phyloP scores from a whole-genome alignment of 2,329 filamentous ascomycete species.

The Balansia obtecta region DNA sequence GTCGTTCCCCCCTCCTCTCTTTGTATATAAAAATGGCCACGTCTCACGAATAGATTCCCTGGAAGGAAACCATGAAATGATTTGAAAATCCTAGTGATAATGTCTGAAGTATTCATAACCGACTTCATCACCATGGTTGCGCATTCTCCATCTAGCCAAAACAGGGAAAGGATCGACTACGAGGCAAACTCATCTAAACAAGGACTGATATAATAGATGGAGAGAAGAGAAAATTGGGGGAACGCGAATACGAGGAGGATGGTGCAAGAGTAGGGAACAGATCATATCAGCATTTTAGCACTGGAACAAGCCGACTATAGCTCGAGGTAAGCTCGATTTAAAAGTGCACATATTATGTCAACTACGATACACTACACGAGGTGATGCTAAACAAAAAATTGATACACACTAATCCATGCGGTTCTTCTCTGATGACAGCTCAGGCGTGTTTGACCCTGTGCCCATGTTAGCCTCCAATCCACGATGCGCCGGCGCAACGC shows the following conservation, averaged over 20 bases:
- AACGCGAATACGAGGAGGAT: too few species aligned
- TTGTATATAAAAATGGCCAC: conserved; percentile 4
- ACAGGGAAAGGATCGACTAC: not conserved
- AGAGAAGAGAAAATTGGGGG: not conserved
- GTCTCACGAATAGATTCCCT: not conserved
- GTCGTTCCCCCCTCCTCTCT: not conserved
- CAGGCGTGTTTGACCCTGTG: conserved; percentile 2
- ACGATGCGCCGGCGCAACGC: not conserved
- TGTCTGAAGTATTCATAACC: too few species aligned
- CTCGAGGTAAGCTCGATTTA: too few species aligned
- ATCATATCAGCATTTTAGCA: too few species aligned
- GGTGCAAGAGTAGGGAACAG: too few species aligned
- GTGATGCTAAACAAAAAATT: not conserved
- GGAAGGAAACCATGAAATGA: conserved; percentile 1
- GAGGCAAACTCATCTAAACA: conserved; percentile 1
- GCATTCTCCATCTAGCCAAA: too few species aligned
- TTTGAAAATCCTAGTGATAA: too few species aligned
- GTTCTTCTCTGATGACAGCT: conserved; percentile 1
- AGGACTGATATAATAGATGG: not conserved
- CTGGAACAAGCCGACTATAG: too few species aligned
- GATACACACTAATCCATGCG: not conserved
- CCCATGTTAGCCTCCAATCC: not conserved
- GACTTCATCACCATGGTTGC: too few species aligned
- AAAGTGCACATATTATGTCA: too few species aligned
- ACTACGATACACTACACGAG: not conserved